These are phyloP conservation scores for Fusarium coffeatum DNA, from an alignment of 2,329 filamentous ascomycete genomes.

Conservation along the genomic window DNA sequence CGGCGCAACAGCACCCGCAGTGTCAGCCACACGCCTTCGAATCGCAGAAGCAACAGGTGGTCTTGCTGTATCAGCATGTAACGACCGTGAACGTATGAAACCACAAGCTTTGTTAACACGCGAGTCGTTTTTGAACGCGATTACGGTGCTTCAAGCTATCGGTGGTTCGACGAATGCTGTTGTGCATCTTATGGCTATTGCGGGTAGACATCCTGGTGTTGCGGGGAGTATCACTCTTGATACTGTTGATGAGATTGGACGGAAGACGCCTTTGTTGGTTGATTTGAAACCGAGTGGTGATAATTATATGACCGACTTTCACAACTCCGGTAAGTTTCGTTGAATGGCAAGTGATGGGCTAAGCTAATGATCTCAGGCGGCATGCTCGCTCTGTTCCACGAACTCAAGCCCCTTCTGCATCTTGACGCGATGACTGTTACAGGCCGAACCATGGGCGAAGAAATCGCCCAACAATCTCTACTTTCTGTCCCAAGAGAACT, in stretches of 20 bases:
- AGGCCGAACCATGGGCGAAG: conserved; percentile 83
- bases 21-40: conserved; percentile 81
- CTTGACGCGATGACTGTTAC: conserved; percentile 85
- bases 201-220: conserved; percentile 76
- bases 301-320: conserved; percentile 91
- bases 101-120: conserved; percentile 79
- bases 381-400: conserved; percentile 82
- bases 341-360: background rate
- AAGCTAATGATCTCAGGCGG: conserved; percentile 64
- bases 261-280: conserved; percentile 82
- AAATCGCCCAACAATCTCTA: conserved; percentile 76
- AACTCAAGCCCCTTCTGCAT: conserved; percentile 80
- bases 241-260: conserved; percentile 81
- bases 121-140: conserved; percentile 83
- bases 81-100: conserved; percentile 73
- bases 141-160: conserved; percentile 87
- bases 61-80: conserved; percentile 74
- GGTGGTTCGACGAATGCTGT: conserved; percentile 89
- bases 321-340: conserved; percentile 60
- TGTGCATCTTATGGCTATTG: conserved; percentile 87
- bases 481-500: conserved; percentile 58
- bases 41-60: conserved; percentile 80
- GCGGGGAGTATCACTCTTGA: conserved; percentile 73
- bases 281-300: conserved; percentile 88
- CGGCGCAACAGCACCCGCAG: conserved; percentile 82